Evolutionary conservation across 305 asterid species (phyloP), one percentile per base, ranked within the genome.

Genomic region (Fraxinus baroniana): DNA sequence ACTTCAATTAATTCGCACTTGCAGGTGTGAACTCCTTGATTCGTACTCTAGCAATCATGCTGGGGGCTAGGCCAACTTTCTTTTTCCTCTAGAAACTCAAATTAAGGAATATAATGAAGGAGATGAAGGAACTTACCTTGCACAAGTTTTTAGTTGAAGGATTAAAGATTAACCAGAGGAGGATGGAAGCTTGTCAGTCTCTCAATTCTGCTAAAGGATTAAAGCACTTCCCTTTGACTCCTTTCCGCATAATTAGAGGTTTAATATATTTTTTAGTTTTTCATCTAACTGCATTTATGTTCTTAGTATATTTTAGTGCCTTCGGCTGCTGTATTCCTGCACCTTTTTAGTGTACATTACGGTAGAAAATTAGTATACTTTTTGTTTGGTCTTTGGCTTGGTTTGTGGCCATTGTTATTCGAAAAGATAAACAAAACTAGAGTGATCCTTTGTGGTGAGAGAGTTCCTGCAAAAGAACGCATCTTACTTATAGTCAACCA

Each of bases 331-430:
- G 83, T 88, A 7, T 22, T 89, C 37, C 74, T 90, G 71, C 97
- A 91, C 77, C 86, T 86, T 28, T 75, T 87, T 44, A 91, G 94
- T 79, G 86, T 89, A 4, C 92, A 83, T 78, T 83, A 89, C 81
- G 86, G 93, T 81, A 89, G 92, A 84, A 92, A 88, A 82, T 74
- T 79, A 17, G 80, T 84, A 62, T 83, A 91, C 7, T 86, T 87
- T 75, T 79, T 90, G 12, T 91, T 92, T 62, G 86, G 91, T 77
- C 87, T 90, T n/a, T 91, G 97, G 97, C 93, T 92, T 30, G 93
- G 94, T 74, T 84, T 91, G 60, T 91, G 94, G 94, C 97, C 97
- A 9, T 89, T 90, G 87, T 83, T 92, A 72, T 92, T 92, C 32
- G 93, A 90, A 82, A 91, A 91, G 81, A 86, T 92, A 87, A 91